These are phyloP conservation scores for Geranium brycei DNA, from an alignment of 345 rosid genomes.

Conservation along the genomic window DNA sequence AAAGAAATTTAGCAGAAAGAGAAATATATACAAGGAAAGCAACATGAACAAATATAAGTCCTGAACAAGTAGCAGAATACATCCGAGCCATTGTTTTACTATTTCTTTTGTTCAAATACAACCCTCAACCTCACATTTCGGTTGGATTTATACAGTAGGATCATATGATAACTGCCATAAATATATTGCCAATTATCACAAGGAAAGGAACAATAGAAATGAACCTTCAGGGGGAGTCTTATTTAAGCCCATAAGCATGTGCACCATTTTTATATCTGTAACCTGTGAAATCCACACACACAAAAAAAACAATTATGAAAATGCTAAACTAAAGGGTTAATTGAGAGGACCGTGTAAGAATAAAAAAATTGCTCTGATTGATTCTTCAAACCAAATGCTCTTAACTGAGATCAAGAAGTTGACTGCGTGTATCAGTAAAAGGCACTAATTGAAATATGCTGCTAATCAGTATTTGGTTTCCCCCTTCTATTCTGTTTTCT, in stretches of 20 bases:
- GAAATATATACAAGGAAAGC: not conserved
- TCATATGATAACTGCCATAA: not conserved
- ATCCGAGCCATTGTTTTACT: not conserved
- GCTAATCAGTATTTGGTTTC: no score
- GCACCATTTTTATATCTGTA: not conserved
- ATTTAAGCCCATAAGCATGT: not conserved
- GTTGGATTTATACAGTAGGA: not conserved
- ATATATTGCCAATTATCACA: not conserved
- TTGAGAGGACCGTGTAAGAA: no score
- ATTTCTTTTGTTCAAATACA: not conserved
- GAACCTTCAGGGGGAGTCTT: not conserved
- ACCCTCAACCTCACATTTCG: not conserved
- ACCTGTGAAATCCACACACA: not conserved
- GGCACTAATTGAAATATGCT: no score
- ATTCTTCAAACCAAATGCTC: no score
- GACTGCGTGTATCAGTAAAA: no score
- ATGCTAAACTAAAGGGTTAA: no score
- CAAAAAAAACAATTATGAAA: not conserved
- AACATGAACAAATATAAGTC: not conserved
- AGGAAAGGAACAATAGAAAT: not conserved
- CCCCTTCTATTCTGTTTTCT: no score
- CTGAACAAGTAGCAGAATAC: not conserved
- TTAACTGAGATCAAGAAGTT: no score
- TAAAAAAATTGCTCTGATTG: no score
- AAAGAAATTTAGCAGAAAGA: not conserved